Conservation (phyloP, 106 monocot species). For the Allium fistulosum region DNA sequence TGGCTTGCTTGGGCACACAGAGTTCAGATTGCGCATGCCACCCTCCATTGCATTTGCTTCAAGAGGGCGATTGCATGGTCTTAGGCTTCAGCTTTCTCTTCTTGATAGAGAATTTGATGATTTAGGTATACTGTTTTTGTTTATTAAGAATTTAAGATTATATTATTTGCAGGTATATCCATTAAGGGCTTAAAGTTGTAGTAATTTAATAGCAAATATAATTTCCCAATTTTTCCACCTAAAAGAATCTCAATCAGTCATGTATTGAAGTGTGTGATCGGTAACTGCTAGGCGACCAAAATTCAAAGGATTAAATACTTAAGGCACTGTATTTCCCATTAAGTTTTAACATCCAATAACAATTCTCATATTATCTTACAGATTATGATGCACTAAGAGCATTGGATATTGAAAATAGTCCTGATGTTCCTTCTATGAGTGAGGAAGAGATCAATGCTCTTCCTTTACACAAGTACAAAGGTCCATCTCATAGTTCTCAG, state of each 20-base stretch:
- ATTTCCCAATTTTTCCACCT: background rate
- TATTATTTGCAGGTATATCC: background rate
- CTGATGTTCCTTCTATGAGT: constrained; percentile 74
- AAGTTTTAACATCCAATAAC: too few species aligned
- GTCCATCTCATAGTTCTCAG: constrained; percentile 27
- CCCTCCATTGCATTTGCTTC: constrained; percentile 47
- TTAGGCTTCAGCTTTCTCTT: constrained; percentile 88
- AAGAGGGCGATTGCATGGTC: constrained; percentile 38
- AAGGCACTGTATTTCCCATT: too few species aligned
- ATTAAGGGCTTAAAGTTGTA: too few species aligned
- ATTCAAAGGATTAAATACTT: too few species aligned
- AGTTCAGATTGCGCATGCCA: constrained; percentile 73
- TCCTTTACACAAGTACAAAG: constrained; percentile 85
- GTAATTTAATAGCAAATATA: background rate
- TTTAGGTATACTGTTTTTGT: constrained; percentile 32
- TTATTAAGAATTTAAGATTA: background rate
- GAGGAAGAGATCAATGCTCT: constrained; percentile 97
- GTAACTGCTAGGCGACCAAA: too few species aligned
- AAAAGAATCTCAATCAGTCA: too few species aligned
- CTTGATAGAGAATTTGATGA: constrained; percentile 94
- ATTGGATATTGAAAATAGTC: constrained; percentile 65
- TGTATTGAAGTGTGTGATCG: too few species aligned
- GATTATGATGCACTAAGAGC: constrained; percentile 97
- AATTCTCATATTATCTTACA: constrained; percentile 13
- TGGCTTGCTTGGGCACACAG: constrained; percentile 83